A percentile compares a stretch with the other conserved stretches of the same genome.
phyloP scores from a whole-genome alignment of 106 monocot genomes.

The Apostasia shenzhenica region DNA sequence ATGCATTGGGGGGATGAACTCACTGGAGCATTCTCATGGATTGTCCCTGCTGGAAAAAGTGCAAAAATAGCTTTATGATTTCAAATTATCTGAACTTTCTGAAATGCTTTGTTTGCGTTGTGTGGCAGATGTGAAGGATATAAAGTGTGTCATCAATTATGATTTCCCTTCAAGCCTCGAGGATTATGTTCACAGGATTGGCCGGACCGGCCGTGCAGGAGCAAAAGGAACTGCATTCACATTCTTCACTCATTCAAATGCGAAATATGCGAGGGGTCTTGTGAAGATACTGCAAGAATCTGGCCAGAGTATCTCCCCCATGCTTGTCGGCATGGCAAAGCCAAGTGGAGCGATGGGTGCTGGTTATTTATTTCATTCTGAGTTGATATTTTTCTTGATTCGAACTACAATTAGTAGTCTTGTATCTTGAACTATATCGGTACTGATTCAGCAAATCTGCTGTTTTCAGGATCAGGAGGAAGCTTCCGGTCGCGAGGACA shows the following conservation, averaged over 20 bases:
- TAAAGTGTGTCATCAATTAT: slow-evolving; percentile 98
- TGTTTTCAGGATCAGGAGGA: slow-evolving; percentile 31
- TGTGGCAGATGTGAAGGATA: slow-evolving; percentile 93
- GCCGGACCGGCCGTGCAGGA: slow-evolving; percentile 93
- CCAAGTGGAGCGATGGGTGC: slow-evolving; percentile 18
- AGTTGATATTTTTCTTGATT: too few species aligned
- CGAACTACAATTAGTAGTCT: too few species aligned
- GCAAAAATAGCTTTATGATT: background rate
- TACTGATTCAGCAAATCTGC: background rate
- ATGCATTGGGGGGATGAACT: background rate
- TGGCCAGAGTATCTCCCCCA: slow-evolving; percentile 66
- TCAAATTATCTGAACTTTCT: background rate
- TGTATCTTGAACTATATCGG: background rate
- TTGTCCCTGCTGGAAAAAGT: background rate
- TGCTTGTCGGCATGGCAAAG: slow-evolving; percentile 40
- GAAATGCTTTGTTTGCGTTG: slow-evolving; percentile 4
- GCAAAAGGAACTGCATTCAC: slow-evolving; percentile 78
- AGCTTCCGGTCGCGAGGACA: slow-evolving; percentile 60
- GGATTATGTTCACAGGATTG: slow-evolving; percentile 98
- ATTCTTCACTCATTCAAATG: slow-evolving; percentile 75
- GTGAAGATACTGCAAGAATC: slow-evolving; percentile 84
- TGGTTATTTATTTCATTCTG: slow-evolving; percentile 17
- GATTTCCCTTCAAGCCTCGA: slow-evolving; percentile 91
- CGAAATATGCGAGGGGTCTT: slow-evolving; percentile 61
- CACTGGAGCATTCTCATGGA: background rate